Base-by-base conservation (phyloP, 2,329 filamentous ascomycete genomes). In the Pseudocercospora vitis region DNA sequence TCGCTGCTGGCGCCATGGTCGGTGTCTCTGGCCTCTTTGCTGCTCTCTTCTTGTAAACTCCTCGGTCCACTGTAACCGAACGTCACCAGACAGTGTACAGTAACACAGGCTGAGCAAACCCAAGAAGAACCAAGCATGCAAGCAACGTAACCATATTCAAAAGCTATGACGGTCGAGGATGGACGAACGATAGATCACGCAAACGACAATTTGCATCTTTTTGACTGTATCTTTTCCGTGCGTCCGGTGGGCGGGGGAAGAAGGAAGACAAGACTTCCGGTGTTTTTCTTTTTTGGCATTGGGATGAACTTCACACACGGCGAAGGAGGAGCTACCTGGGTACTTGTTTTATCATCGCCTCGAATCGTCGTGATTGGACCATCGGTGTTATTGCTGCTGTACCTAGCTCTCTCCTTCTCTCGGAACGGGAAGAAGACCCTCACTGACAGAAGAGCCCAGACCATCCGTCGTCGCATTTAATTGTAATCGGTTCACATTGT, bases 31-130 rank as follows among this genome's bases (percentile, higher is more conserved):
- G 52, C 47, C 54, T 56, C 50, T 18, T 59, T 51, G 59, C 51
- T 47, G 59, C 59, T 50, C 46, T 61, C 56, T 59, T 61, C 57
- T 52, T 61, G 59, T 61, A 59, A 55, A 51, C 50, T 29, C 14
- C 40, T 12, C 28, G 26, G 6, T 29, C 11, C 26, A n/a, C n/a
- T n/a, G n/a, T n/a, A n/a, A n/a, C n/a, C n/a, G n/a, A n/a, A n/a
- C n/a, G n/a, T n/a, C n/a, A n/a, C 14, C 14, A 18, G 21, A 44
- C 39, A 26, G 39, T 40, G 35, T 45, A 45, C 42, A 45, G 42
- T 45, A 28, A 45, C 42, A 28, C 42, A 45, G 42, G 26, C 37
- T 45, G 42, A 14, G 42, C 42, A 45, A 5, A 6, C 14, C 5
- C 6, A 7, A 16, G 5, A 5, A n/a, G 32, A n/a, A 31, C 14